phyloP scores from a whole-genome alignment of 768 basidiomycete species.

The Boletus reticulatus region DNA sequence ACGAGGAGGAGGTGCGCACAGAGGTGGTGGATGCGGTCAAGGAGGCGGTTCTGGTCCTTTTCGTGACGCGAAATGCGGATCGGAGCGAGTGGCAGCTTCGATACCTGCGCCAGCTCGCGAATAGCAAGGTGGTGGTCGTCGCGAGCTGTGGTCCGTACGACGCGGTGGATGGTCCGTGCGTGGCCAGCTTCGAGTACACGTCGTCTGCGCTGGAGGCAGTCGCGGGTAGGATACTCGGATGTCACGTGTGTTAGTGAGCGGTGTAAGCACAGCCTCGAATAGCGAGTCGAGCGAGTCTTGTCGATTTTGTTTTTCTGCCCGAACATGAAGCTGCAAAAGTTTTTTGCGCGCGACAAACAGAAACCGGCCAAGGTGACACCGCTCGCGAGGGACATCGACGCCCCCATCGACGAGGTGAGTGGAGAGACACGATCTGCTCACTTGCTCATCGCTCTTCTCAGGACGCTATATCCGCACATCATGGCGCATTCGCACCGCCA shows the following conservation, averaged over 20 bases:
- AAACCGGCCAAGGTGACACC: slow-evolving; percentile 35
- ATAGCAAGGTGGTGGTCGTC: slow-evolving; percentile 42
- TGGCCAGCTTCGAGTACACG: slow-evolving; percentile 63
- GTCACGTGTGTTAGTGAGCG: slow-evolving; percentile 19
- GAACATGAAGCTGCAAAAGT: slow-evolving; percentile 53
- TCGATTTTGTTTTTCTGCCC: too few relatives aligned
- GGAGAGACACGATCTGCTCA: too few relatives aligned
- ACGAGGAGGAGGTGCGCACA: too few relatives aligned
- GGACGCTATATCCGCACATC: slow-evolving; percentile 28
- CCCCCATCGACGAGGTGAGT: slow-evolving; percentile 32
- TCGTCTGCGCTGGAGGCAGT: slow-evolving; percentile 46
- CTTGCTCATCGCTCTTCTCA: not conserved
- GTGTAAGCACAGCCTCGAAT: slow-evolving; percentile 22
- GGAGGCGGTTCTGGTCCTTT: slow-evolving; percentile 32
- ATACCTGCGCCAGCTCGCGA: slow-evolving; percentile 33
- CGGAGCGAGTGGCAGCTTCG: slow-evolving; percentile 51
- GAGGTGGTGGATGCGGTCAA: slow-evolving; percentile 7
- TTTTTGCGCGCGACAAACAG: slow-evolving; percentile 52
- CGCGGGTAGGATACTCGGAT: slow-evolving; percentile 42
- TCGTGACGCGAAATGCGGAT: slow-evolving; percentile 59
- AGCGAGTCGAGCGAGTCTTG: too few relatives aligned
- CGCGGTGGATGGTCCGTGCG: slow-evolving; percentile 35
- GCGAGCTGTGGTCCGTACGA: slow-evolving; percentile 72
- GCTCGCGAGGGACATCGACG: slow-evolving; percentile 22
- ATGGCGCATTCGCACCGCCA: slow-evolving; percentile 8